These are phyloP conservation scores for Didymella glomerata DNA, from an alignment of 2,329 filamentous ascomycete species.

Conservation along the genomic window DNA sequence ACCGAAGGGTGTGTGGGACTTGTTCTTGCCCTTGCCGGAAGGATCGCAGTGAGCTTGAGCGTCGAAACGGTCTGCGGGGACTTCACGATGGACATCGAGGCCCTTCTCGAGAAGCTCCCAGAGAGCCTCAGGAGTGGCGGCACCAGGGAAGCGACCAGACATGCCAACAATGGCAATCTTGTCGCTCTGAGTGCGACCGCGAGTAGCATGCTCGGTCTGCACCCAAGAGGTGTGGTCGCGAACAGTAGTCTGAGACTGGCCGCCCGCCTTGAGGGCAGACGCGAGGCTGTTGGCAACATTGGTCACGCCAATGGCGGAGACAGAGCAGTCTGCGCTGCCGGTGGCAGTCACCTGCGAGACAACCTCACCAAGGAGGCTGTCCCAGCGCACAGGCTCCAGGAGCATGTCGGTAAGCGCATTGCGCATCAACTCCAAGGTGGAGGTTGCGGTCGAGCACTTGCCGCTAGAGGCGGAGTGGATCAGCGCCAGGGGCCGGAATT, in stretches of 20 bases:
- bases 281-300: constrained; percentile 65
- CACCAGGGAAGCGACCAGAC: constrained; percentile 78
- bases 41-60: constrained; percentile 75
- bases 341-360: constrained; percentile 57
- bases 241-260: constrained; percentile 54
- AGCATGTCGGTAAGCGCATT: constrained; percentile 57
- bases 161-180: constrained; percentile 89
- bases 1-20: constrained; percentile 77
- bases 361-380: constrained; percentile 57
- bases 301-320: constrained; percentile 61
- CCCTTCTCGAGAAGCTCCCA: constrained; percentile 80
- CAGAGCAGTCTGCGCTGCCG: constrained; percentile 53
- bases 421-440: constrained; percentile 57
- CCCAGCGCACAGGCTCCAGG: constrained; percentile 59
- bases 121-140: constrained; percentile 73
- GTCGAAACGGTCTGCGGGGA: constrained; percentile 77
- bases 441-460: constrained; percentile 56
- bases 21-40: constrained; percentile 77
- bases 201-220: constrained; percentile 35
- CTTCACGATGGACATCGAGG: constrained; percentile 74
- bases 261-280: constrained; percentile 62
- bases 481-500: constrained; percentile 53
- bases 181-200: constrained; percentile 62
- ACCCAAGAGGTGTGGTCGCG: constrained; percentile 58
- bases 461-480: constrained; percentile 59